Evolutionary conservation across 176 grass and related monocot species (phyloP).

Genomic region (Pontederia crassipes): DNA sequence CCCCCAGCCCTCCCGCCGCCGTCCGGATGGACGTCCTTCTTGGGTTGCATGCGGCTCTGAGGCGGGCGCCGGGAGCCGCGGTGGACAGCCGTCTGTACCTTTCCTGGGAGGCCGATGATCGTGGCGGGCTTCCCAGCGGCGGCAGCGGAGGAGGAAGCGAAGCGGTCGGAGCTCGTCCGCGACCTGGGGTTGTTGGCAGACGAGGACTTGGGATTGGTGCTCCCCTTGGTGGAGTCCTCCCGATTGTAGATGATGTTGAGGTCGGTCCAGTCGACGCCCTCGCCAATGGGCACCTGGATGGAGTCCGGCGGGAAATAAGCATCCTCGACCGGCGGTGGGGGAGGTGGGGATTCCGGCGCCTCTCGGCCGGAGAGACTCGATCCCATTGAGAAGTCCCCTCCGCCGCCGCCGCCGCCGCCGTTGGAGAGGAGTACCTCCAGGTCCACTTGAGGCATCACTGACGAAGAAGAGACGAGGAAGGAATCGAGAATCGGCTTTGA

Average conservation of each 20-base stretch:
- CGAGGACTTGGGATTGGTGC: constrained; percentile 83
- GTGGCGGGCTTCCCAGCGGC: constrained; percentile 27
- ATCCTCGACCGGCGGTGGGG: constrained; percentile 28
- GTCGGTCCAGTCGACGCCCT: constrained; percentile 52
- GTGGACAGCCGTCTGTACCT: constrained; percentile 37
- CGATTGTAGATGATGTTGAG: constrained; percentile 81
- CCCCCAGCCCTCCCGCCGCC: constrained; percentile 10
- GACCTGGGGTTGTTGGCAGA: constrained; percentile 44
- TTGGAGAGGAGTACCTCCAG: constrained; percentile 3
- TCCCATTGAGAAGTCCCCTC: too few species aligned
- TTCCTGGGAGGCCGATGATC: constrained; percentile 56
- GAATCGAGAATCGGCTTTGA: background rate
- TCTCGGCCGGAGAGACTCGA: too few species aligned
- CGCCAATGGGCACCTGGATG: constrained; percentile 53
- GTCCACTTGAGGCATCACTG: constrained; percentile 39
- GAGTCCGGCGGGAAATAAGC: constrained; percentile 72
- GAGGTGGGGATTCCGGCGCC: background rate
- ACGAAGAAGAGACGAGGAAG: constrained; percentile 5
- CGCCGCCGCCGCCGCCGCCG: background rate
- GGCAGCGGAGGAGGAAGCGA: constrained; percentile 26
- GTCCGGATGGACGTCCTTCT: constrained; percentile 27
- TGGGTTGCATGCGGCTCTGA: constrained; percentile 49
- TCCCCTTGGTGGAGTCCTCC: constrained; percentile 90
- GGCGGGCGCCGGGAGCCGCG: constrained; percentile 27
- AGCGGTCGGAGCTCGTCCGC: constrained; percentile 47